Percentiles rank a stretch among this genome's conserved stretches.
Conservation (phyloP, 2,329 filamentous ascomycete genomes). For the Tolypocladium ovalisporum region DNA sequence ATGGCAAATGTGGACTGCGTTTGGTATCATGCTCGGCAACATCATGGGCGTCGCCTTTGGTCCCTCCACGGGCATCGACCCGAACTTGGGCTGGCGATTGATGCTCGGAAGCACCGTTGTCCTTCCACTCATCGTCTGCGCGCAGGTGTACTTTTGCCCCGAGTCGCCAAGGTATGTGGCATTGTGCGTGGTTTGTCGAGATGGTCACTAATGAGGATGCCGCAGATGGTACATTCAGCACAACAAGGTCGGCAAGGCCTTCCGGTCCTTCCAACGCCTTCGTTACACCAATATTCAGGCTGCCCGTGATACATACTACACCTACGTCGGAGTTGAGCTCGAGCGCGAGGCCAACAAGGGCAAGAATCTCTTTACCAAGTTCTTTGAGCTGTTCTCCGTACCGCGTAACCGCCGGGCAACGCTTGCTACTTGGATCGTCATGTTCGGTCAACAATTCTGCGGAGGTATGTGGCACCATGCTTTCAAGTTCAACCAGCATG, state of each 20-base stretch:
- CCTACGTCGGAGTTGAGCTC: slow-evolving; percentile 16
- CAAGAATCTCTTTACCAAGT: slow-evolving; percentile 31
- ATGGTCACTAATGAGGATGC: background rate
- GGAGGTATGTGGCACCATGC: background rate
- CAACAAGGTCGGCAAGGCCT: slow-evolving; percentile 38
- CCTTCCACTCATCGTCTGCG: slow-evolving; percentile 37
- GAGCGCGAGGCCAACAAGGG: slow-evolving; percentile 16
- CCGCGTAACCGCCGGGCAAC: slow-evolving; percentile 21
- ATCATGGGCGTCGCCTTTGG: slow-evolving; percentile 21
- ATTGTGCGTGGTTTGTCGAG: fast-evolving
- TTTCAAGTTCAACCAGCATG: background rate
- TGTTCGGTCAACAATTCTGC: slow-evolving; percentile 5
- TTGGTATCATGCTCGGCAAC: slow-evolving; percentile 33
- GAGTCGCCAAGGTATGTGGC: slow-evolving; percentile 36
- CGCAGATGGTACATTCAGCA: slow-evolving; percentile 35
- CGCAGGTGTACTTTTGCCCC: slow-evolving; percentile 52
- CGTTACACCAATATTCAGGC: slow-evolving; percentile 47
- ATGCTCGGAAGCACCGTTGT: slow-evolving; percentile 50
- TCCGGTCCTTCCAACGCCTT: slow-evolving; percentile 38
- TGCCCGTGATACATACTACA: slow-evolving; percentile 46
- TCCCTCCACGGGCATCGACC: slow-evolving; percentile 19
- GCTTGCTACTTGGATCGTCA: background rate
- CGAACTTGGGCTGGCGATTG: slow-evolving; percentile 39
- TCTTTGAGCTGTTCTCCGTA: slow-evolving; percentile 26
- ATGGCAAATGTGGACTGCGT: slow-evolving; percentile 38